Evolutionary conservation across 129 eudicot genomes (phyloP).

Genomic region (Arctium lappa): DNA sequence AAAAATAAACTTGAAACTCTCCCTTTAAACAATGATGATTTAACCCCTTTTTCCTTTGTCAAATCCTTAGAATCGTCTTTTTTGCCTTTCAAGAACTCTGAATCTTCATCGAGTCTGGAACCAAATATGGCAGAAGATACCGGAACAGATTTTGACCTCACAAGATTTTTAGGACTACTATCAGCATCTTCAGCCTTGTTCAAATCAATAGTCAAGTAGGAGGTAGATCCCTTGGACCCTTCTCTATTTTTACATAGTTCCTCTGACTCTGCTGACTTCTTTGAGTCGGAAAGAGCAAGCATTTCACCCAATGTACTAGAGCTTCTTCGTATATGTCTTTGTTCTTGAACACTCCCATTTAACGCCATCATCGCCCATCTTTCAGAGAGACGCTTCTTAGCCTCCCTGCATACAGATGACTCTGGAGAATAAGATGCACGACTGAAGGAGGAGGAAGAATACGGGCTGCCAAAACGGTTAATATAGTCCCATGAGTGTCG

Average conservation of each 20-base stretch:
- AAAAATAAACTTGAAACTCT: constrained; percentile 82
- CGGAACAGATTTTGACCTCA: constrained; percentile 92
- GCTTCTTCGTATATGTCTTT: constrained; percentile 60
- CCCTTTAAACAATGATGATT: constrained; percentile 57
- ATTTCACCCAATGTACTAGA: constrained; percentile 97
- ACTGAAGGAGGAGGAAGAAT: constrained; percentile 64
- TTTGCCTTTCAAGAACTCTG: constrained; percentile 33
- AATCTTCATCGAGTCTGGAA: constrained; percentile 28
- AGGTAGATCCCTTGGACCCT: constrained; percentile 37
- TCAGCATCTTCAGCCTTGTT: constrained; percentile 31
- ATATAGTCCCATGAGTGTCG: constrained; percentile 91
- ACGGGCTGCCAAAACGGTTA: constrained; percentile 63
- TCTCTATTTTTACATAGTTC: constrained; percentile 27
- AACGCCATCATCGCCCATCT: constrained; percentile 97
- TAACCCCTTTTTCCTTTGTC: constrained; percentile 40
- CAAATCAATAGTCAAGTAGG: constrained; percentile 26
- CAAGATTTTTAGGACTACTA: constrained; percentile 48
- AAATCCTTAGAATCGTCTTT: constrained; percentile 46
- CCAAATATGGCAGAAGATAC: constrained; percentile 51
- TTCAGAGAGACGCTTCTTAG: constrained; percentile 94
- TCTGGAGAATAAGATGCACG: constrained; percentile 88
- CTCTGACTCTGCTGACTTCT: constrained; percentile 36
- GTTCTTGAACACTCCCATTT: constrained; percentile 65
- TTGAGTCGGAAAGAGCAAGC: constrained; percentile 91
- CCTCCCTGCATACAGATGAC: constrained; percentile 93